Base-by-base conservation (phyloP, 1,139 yeast species). In the Kodamaea sp. region DNA sequence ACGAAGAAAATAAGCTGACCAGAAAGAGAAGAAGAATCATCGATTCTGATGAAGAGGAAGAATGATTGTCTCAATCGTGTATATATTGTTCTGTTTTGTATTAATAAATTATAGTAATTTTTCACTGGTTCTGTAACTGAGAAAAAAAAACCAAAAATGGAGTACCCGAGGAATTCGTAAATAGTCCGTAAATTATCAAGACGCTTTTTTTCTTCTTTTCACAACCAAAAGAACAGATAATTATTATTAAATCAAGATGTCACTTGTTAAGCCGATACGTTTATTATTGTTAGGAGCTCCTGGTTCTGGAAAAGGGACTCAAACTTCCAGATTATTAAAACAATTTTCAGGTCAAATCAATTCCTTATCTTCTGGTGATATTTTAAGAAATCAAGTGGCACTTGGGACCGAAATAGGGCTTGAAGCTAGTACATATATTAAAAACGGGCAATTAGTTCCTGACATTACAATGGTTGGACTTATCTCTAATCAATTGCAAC, bases 241-340 rank as follows among this genome's bases (percentile, higher is more conserved):
- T 30, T 35, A 27, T 3, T 15, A 15, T 15, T 15, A 4, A 15
- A 15, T 15, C 20, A 15, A 15, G 20, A 15, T 25, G 12, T 27
- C 20, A 27, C 29, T 43, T 25, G 38, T 45, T 36, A 48, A 43
- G 35, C 85, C 95, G 2, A 56, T 86, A 29, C 65, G 96, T 48
- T 62, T 88, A 32, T 67, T 89, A 27, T 67, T 89, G 7, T 64
- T 89, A 37, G 97, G 97, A 5, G 96, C 97, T 0, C 97, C 97
- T 0, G 97, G 97, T 0, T 75, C 96, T 1, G 97, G 97, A 1
- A 90, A 90, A 57, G 97, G 97, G 2, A 90, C 97, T 0, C 87
- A 84, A 50, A 84, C 96, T 0, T 63, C 82, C 2, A 70, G 81
- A 42, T 66, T 90, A 8, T 60, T 84, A 42, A 70, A 74, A 37